phyloP scores from a whole-genome alignment of 169 alveolate species.

The Toxoplasma gondii region DNA sequence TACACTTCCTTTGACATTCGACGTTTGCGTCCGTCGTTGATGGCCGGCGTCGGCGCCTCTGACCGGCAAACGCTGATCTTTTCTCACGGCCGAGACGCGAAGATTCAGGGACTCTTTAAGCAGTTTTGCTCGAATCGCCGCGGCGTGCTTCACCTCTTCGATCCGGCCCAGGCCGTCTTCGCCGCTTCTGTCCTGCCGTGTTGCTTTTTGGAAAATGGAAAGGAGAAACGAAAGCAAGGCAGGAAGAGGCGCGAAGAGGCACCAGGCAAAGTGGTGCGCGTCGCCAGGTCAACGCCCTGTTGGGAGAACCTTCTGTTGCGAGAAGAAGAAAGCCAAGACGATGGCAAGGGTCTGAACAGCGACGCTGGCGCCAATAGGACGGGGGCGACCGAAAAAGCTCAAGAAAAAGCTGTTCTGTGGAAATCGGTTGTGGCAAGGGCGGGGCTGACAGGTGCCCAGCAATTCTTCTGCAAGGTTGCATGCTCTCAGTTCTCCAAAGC shows the following conservation, averaged over 20 bases:
- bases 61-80: conserved; percentile 28
- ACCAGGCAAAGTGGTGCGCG: not conserved
- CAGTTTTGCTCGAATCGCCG: conserved; percentile 7
- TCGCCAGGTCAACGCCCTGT: not conserved
- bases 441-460: conserved; percentile 27
- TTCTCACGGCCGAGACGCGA: not conserved
- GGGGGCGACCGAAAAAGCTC: not conserved
- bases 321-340: not conserved
- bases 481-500: not conserved
- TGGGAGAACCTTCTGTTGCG: not conserved
- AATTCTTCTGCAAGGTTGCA: conserved; percentile 7
- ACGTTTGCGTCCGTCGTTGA: conserved; percentile 31
- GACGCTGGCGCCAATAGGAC: not conserved
- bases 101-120: not conserved
- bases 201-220: not conserved
- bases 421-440: not conserved
- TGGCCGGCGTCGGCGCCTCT: not conserved
- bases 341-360: not conserved
- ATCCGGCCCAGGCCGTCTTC: not conserved
- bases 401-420: not conserved
- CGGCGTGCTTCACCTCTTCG: conserved; percentile 32
- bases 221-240: not conserved
- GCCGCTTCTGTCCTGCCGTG: not conserved
- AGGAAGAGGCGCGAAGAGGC: not conserved
- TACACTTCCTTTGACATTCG: conserved; percentile 50